Conservation (phyloP, 1,284 basidiomycete species). For the Cryptococcus floricola region DNA sequence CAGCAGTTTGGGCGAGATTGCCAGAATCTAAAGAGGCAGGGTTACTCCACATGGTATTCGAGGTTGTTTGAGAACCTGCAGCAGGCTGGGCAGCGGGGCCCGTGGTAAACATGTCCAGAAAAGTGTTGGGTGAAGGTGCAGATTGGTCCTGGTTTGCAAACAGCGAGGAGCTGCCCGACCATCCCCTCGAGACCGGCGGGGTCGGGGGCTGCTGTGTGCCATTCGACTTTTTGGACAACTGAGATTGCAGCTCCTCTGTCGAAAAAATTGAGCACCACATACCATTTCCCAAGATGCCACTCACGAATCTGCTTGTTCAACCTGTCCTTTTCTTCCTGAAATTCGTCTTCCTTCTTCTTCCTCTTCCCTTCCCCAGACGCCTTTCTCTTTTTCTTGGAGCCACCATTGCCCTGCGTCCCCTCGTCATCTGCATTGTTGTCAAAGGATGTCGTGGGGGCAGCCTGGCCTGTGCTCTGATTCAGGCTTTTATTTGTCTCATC, state of each 20-base stretch:
- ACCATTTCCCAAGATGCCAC: constrained; percentile 6
- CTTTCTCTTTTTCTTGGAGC: constrained; percentile 38
- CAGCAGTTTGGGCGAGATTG: neutral
- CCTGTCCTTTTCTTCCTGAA: constrained; percentile 32
- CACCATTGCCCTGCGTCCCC: neutral
- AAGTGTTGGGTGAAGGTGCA: constrained; percentile 37
- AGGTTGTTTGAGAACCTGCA: neutral
- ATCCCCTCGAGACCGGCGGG: no score
- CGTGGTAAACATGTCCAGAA: constrained; percentile 39
- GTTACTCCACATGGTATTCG: constrained; percentile 3
- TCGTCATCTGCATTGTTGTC: constrained; percentile 20
- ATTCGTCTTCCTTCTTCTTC: constrained; percentile 25
- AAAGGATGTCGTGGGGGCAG: constrained; percentile 1
- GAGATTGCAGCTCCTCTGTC: constrained; percentile 29
- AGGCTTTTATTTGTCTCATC: constrained; percentile 4
- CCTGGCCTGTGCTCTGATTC: neutral
- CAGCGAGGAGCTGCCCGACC: neutral
- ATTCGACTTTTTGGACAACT: constrained; percentile 10
- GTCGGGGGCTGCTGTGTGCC: neutral
- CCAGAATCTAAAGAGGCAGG: neutral
- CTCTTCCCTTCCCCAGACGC: constrained; percentile 20
- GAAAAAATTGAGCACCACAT: neutral
- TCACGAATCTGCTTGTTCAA: constrained; percentile 37
- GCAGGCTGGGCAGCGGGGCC: neutral
- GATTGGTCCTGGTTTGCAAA: neutral